Percentiles rank a stretch among this genome's conserved stretches.
phyloP scores from a whole-genome alignment of 1,284 basidiomycete genomes.

The Puccinia triticina region DNA sequence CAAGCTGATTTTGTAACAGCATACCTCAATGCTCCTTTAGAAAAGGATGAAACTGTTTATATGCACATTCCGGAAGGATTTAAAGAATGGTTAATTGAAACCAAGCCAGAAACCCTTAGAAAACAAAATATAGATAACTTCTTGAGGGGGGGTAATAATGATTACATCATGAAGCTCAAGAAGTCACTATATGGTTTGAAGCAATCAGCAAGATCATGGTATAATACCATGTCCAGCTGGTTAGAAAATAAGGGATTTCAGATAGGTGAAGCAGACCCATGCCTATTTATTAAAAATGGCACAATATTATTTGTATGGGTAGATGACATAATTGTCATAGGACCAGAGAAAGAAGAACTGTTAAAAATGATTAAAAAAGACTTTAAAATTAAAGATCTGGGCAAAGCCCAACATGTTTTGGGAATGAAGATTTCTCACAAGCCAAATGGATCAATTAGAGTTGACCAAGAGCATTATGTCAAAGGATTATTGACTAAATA shows the following conservation, averaged over 20 bases:
- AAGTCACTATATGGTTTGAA: constrained; percentile 48
- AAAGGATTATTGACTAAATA: constrained; percentile 20
- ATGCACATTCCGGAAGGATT: constrained; percentile 31
- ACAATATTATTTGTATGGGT: constrained; percentile 40
- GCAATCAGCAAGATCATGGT: constrained; percentile 49
- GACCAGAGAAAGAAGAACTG: constrained; percentile 12
- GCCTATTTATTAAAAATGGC: constrained; percentile 28
- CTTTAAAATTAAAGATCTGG: constrained; percentile 49
- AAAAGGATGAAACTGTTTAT: constrained; percentile 32
- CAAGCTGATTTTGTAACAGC: constrained; percentile 46
- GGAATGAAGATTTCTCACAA: constrained; percentile 34
- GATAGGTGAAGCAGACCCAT: constrained; percentile 42
- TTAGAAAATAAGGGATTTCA: constrained; percentile 45
- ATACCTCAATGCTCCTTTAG: constrained; percentile 29
- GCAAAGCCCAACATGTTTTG: constrained; percentile 28
- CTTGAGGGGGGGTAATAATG: constrained; percentile 26
- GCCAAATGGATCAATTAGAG: constrained; percentile 3
- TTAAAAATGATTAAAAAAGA: constrained; percentile 15
- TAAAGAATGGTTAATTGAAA: constrained; percentile 39
- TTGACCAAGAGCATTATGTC: constrained; percentile 24
- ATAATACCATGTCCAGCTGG: constrained; percentile 32
- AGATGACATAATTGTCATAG: constrained; percentile 35
- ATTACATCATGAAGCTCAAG: constrained; percentile 27
- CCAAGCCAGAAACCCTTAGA: constrained; percentile 33
- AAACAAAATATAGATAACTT: constrained; percentile 13